Conservation (phyloP, 2,329 filamentous ascomycete genomes). For the Metarhizium brunneum region DNA sequence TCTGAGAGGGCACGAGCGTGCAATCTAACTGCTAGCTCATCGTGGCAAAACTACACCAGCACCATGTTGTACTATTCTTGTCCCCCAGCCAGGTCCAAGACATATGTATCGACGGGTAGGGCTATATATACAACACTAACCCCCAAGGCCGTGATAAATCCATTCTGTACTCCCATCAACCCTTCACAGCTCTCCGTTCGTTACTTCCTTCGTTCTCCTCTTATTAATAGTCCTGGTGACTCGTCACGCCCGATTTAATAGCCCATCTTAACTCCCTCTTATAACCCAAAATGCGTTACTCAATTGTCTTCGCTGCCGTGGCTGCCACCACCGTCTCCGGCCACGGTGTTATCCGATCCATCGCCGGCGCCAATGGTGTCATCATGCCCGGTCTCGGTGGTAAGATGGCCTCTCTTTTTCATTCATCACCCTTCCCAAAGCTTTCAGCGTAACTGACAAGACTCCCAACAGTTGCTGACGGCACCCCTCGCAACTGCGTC, state of each 20-base stretch:
- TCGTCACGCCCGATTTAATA: not conserved
- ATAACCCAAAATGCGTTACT: conserved; percentile 18
- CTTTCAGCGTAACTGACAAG: not conserved
- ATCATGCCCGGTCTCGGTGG: conserved; percentile 47
- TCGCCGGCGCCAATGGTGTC: conserved; percentile 52
- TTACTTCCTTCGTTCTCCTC: not conserved
- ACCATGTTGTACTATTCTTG: not conserved
- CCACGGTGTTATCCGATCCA: conserved; percentile 47
- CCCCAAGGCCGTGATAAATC: too few relatives aligned
- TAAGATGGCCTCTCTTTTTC: conserved; percentile 6
- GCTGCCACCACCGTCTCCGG: conserved; percentile 37
- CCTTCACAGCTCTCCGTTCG: not conserved
- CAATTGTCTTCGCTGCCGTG: conserved; percentile 19
- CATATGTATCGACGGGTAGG: not conserved
- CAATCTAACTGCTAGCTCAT: not conserved
- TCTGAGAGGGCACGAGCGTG: not conserved
- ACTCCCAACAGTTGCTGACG: conserved; percentile 40
- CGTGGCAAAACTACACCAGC: not conserved
- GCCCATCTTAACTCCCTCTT: not conserved
- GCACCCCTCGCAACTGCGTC: conserved; percentile 57
- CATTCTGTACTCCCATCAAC: too few relatives aligned
- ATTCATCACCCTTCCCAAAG: not conserved
- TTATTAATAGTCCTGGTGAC: conserved; percentile 3
- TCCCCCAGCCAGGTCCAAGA: not conserved
- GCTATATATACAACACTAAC: not conserved